phyloP scores from a whole-genome alignment of 768 basidiomycete species.

The Termitomyces sp. region DNA sequence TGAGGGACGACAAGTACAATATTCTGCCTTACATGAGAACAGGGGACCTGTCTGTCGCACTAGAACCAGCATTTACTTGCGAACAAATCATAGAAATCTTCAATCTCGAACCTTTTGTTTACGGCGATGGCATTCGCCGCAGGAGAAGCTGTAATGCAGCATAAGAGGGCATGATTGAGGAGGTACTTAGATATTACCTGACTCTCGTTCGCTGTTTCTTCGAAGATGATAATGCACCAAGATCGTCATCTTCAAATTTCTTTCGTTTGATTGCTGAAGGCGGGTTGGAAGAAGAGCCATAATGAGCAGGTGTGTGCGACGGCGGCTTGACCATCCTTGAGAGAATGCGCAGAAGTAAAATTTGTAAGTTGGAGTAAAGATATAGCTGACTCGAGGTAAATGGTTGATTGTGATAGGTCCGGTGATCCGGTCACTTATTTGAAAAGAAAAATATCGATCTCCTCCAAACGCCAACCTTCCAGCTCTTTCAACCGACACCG shows the following conservation, averaged over 20 bases:
- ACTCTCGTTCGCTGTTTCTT: conserved; percentile 78
- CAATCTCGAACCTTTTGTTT: conserved; percentile 70
- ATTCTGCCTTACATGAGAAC: conserved; percentile 63
- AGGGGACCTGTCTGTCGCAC: conserved; percentile 86
- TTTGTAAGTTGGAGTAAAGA: conserved; percentile 2
- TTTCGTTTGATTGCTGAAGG: conserved; percentile 49
- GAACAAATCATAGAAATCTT: conserved; percentile 1
- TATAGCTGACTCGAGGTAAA: conserved; percentile 14
- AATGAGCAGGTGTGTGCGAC: conserved; percentile 18
- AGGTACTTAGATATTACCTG: conserved; percentile 44
- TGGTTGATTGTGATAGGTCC: conserved; percentile 14
- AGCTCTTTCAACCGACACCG: background rate
- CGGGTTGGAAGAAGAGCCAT: conserved; percentile 17
- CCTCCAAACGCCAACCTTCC: background rate
- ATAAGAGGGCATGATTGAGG: background rate
- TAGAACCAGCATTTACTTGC: conserved; percentile 26
- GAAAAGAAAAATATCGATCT: background rate
- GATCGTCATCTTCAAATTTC: conserved; percentile 61
- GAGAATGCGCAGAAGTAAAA: background rate
- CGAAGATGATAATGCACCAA: conserved; percentile 33
- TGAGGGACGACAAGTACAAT: conserved; percentile 8
- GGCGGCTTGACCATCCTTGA: conserved; percentile 34
- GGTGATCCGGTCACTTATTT: conserved; percentile 15
- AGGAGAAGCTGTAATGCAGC: conserved; percentile 60
- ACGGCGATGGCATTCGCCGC: conserved; percentile 83